Evolutionary conservation across 805 yeast species (phyloP).

Genomic region (Candida berthetii): DNA sequence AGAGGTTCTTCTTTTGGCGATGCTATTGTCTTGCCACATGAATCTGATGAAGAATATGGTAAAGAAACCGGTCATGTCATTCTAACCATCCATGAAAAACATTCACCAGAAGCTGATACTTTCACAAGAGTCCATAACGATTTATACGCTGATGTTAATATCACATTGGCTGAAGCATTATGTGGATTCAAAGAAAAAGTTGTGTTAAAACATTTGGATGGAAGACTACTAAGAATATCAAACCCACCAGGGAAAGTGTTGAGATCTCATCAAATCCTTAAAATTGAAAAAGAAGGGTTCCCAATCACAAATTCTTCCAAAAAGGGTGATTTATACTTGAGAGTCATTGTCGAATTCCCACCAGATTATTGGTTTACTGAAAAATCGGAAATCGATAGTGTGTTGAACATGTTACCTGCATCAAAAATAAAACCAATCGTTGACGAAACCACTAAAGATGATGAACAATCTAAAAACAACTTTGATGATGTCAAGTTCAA

Average conservation of each 20-base stretch:
- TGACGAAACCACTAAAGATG: slow-evolving; percentile 2
- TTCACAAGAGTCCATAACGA: slow-evolving; percentile 61
- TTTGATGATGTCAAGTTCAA: slow-evolving; percentile 21
- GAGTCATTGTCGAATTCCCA: slow-evolving; percentile 75
- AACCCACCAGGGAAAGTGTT: slow-evolving; percentile 77
- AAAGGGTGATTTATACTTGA: slow-evolving; percentile 67
- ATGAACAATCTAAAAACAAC: slow-evolving; percentile 21
- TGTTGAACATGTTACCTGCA: slow-evolving; percentile 50
- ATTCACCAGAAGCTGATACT: slow-evolving; percentile 17
- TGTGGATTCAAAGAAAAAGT: slow-evolving; percentile 67
- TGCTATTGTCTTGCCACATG: slow-evolving; percentile 51
- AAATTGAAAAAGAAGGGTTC: slow-evolving; percentile 77
- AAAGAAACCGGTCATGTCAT: slow-evolving; percentile 73
- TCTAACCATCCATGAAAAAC: slow-evolving; percentile 47
- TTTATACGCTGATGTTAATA: slow-evolving; percentile 49
- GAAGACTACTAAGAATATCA: slow-evolving; percentile 57
- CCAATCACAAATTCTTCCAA: slow-evolving; percentile 40
- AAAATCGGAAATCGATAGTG: slow-evolving; percentile 50
- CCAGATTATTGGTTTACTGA: slow-evolving; percentile 81
- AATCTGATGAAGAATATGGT: slow-evolving; percentile 76
- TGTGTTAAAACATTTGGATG: slow-evolving; percentile 72
- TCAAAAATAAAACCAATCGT: not conserved
- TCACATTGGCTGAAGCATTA: slow-evolving; percentile 77
- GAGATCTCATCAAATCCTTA: slow-evolving; percentile 65
- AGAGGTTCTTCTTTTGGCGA: slow-evolving; percentile 68